Evolutionary conservation across 805 yeast genomes (phyloP).

Genomic region (Schizosaccharomyces octosporus): DNA sequence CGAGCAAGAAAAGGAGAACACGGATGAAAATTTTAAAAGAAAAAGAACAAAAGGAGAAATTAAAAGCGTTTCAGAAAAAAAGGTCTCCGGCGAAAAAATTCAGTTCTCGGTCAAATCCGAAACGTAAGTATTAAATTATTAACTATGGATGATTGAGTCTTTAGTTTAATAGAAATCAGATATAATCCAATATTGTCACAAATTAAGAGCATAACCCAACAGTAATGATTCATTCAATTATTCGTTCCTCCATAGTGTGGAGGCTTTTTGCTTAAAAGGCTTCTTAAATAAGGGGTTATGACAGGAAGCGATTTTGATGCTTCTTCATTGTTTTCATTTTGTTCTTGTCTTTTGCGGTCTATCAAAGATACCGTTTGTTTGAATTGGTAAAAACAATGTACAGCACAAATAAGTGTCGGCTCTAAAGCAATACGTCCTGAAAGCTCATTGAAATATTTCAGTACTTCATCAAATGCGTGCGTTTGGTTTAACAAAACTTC

Average conservation of each 20-base stretch:
- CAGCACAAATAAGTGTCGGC: conserved; percentile 62
- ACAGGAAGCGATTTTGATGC: too few relatives aligned
- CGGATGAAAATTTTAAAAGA: not conserved
- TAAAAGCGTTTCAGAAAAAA: not conserved
- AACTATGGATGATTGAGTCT: too few relatives aligned
- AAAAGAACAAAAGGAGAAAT: not conserved
- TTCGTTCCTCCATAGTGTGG: too few relatives aligned
- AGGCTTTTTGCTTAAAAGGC: too few relatives aligned
- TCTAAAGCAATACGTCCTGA: conserved; percentile 51
- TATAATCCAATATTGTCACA: too few relatives aligned
- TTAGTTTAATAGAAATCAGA: too few relatives aligned
- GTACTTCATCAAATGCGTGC: conserved; percentile 64
- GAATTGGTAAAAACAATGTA: conserved; percentile 56
- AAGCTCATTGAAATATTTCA: conserved; percentile 78
- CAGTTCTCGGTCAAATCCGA: not conserved
- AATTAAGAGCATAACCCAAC: too few relatives aligned
- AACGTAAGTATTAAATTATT: not conserved
- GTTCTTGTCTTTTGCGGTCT: not conserved
- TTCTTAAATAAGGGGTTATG: too few relatives aligned
- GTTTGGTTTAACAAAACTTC: conserved; percentile 51
- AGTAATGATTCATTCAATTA: too few relatives aligned
- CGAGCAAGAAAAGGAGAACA: not conserved
- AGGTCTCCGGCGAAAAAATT: not conserved
- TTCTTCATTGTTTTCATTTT: not conserved
- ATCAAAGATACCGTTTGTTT: conserved; percentile 53